Evolutionary conservation across 768 basidiomycete genomes (phyloP), one percentile per base, ranked within the genome.

Genomic region (Mycena galericulata): DNA sequence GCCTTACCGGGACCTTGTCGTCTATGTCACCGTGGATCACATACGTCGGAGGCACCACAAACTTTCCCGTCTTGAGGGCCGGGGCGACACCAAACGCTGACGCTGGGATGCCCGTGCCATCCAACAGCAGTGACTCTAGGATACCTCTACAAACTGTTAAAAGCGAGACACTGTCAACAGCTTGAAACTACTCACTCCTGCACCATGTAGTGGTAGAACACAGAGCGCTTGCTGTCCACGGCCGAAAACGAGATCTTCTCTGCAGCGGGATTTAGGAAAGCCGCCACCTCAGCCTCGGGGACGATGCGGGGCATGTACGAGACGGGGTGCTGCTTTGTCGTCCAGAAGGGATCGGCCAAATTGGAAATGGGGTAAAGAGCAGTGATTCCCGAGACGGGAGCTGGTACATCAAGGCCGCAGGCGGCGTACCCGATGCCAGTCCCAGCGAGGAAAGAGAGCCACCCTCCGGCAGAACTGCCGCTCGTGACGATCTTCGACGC

Each of bases 401-500:
- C 58, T 4, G 80, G 80, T n/a, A 47, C 63, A 24, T 74, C 73
- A 4, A 81, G 65, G 2, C 79, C 79, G 55, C 78, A 77, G 26
- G 76, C 79, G 11, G 69, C 72, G 61, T 75, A 81, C 0, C 81
- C 82, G 11, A 83, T 79, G 0, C 81, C 81, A 6, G 76, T 79
- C 0, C 82, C 82, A 2, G 72, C 62, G 5, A 83, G 73, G 1
- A 83, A 72, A 15, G 79, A 70, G 7, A 83, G 75, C 80, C 80
- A 83, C 0, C 82, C 82, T 3, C 82, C 82, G 1, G 82, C 82
- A 3, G 81, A 82, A 54, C 80, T 80, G 7, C 82, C 82, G 63
- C 79, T 80, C 20, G 81, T 38, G 32, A 82, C 70, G 15, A 83
- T 61, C 34, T 76, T 76, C 34, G 76, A 67, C 0, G 71, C 18